Conservation (phyloP, 805 yeast genomes). For the Myxozyma sirexii region DNA sequence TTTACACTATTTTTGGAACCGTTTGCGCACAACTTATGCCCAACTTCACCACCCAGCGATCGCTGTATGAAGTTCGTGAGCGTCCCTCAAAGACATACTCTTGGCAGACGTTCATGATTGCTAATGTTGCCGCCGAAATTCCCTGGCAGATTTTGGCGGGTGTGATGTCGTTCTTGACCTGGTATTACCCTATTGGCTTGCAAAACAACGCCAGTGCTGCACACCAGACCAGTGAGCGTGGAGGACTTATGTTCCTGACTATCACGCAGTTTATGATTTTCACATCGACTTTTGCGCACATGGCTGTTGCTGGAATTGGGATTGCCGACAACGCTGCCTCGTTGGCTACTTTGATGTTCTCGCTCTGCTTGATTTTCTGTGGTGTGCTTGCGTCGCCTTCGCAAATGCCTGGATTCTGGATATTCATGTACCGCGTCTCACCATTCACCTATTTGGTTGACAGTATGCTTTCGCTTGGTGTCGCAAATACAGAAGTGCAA, state of each 20-base stretch:
- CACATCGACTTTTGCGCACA: constrained; percentile 60
- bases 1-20: constrained; percentile 58
- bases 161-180: constrained; percentile 58
- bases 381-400: constrained; percentile 64
- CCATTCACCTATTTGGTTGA: constrained; percentile 72
- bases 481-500: constrained; percentile 55
- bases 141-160: constrained; percentile 66
- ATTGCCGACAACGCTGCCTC: constrained; percentile 36
- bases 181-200: constrained; percentile 60
- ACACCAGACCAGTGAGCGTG: constrained; percentile 51
- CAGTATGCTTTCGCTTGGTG: constrained; percentile 52
- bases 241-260: constrained; percentile 46
- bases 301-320: constrained; percentile 43
- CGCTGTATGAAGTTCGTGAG: constrained; percentile 71
- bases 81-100: constrained; percentile 71
- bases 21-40: constrained; percentile 66
- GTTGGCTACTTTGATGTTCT: constrained; percentile 47
- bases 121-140: constrained; percentile 65
- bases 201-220: constrained; percentile 56
- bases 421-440: constrained; percentile 76
- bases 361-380: constrained; percentile 65
- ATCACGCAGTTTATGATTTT: constrained; percentile 41
- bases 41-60: constrained; percentile 61
- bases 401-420: constrained; percentile 81
- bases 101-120: constrained; percentile 63